Evolutionary conservation across 257 asterid species (phyloP), one percentile per base, ranked within the genome.

Genomic region (Salvia rosmarinus): DNA sequence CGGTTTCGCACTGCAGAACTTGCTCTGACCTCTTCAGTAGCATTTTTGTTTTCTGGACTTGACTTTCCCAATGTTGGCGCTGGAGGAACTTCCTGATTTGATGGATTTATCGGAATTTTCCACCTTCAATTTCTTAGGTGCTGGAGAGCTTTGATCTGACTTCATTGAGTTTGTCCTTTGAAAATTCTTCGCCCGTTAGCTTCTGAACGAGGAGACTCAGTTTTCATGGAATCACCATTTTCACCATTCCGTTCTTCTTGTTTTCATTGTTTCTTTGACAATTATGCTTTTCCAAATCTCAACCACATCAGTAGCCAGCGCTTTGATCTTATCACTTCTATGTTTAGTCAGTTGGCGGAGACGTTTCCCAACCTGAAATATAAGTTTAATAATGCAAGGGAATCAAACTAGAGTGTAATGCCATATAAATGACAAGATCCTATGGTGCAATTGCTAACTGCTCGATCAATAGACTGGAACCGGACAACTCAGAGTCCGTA

Each of bases 291-390:
- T 94, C 99, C 99, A 94, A 35, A 86, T 84, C 37, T 83, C 96
- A 69, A 94, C 87, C 51, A 91, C 90, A 30, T 91, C 96, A 57
- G 90, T 73, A 54, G 99, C 98, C 82, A 89, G 72, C 11, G 83
- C 74, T 84, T 89, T 88, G 76, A 95, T 95, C 83, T 78, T 86
- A 58, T 77, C 71, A 75, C 93, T 85, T 32, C 90, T 88, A 76
- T 95, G 98, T 80, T 95, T 94, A 16, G 98, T 89, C 77, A 94
- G 85, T 46, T 85, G 92, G 70, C 98, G 88, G 43, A 94, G 88
- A 58, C 86, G 85, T 80, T 94, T 94, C 23, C 99, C 99, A 25
- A 94, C 89, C 99, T 94, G 90, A 28, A 78, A 74, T 35, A 52
- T 35, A 52, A 44, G 46, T 44, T 30, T 19, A 40, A 46, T 46